These are phyloP conservation scores for Oryza brachyantha DNA, from an alignment of 176 grass and related monocot species.

Conservation along the genomic window DNA sequence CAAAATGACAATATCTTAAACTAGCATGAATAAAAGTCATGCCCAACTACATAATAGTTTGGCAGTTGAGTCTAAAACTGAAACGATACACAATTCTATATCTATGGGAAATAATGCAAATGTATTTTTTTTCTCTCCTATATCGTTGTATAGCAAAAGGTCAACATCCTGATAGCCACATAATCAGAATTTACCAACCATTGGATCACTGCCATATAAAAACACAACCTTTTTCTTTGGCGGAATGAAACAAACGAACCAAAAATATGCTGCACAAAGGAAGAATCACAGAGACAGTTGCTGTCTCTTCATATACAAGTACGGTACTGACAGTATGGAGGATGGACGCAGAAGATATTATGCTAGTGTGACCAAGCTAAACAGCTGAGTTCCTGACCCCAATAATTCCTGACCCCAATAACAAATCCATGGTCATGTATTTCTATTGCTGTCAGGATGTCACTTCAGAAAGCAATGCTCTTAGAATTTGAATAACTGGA, in stretches of 20 bases:
- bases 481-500: neutral
- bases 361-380: no score
- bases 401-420: neutral
- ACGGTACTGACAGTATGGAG: no score
- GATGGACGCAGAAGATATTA: no score
- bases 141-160: neutral
- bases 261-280: neutral
- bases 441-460: neutral
- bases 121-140: neutral
- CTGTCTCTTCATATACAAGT: neutral
- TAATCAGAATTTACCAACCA: neutral
- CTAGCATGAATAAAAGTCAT: slow-evolving; percentile 2
- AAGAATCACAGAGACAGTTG: neutral
- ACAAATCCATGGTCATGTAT: neutral
- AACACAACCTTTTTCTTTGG: neutral
- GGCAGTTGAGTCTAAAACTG: neutral
- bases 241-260: neutral
- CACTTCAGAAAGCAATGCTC: neutral
- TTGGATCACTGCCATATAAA: neutral
- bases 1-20: slow-evolving; percentile 9
- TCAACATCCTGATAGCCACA: neutral
- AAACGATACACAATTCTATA: neutral
- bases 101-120: neutral
- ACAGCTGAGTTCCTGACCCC: no score
- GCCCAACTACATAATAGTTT: neutral